A percentile compares a stretch with the other conserved stretches of the same genome.
Conservation (phyloP, 139 green algal genomes). For the Deuterostichococcus epilithicus region DNA sequence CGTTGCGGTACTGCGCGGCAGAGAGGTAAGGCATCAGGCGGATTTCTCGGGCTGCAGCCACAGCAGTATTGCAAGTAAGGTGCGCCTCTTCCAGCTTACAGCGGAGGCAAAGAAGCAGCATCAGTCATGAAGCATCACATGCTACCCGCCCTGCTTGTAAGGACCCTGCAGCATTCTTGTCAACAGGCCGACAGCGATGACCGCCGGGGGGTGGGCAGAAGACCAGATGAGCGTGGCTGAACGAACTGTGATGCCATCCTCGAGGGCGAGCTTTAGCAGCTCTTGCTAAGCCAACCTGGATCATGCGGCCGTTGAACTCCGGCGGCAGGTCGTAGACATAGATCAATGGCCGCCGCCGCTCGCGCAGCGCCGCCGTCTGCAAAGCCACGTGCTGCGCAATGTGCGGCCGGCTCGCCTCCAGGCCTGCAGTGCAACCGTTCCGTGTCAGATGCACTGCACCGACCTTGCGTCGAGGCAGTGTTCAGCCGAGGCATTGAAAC, state of each 20-base stretch:
- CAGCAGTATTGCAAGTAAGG: too few species aligned
- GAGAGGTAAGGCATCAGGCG: background rate
- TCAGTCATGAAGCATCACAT: too few species aligned
- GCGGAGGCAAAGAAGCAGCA: too few species aligned
- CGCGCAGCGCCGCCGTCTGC: background rate
- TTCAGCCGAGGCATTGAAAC: too few species aligned
- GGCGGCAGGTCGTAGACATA: slow-evolving; percentile 53
- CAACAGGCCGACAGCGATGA: too few species aligned
- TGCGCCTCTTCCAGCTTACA: too few species aligned
- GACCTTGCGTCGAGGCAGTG: background rate
- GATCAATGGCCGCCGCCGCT: slow-evolving; percentile 39
- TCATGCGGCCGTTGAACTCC: slow-evolving; percentile 34
- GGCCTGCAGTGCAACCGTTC: background rate
- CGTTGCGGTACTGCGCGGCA: background rate
- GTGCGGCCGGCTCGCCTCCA: background rate
- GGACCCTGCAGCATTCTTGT: too few species aligned
- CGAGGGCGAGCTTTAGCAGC: background rate
- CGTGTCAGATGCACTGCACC: background rate
- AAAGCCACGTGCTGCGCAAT: background rate
- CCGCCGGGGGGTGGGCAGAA: too few species aligned
- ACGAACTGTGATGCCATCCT: background rate
- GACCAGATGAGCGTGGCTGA: too few species aligned
- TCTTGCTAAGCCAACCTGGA: slow-evolving; percentile 40
- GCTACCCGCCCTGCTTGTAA: too few species aligned
- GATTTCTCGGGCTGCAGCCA: background rate